Base-by-base conservation (phyloP, 2,329 filamentous ascomycete genomes). In the Harringtonia lauricola region DNA sequence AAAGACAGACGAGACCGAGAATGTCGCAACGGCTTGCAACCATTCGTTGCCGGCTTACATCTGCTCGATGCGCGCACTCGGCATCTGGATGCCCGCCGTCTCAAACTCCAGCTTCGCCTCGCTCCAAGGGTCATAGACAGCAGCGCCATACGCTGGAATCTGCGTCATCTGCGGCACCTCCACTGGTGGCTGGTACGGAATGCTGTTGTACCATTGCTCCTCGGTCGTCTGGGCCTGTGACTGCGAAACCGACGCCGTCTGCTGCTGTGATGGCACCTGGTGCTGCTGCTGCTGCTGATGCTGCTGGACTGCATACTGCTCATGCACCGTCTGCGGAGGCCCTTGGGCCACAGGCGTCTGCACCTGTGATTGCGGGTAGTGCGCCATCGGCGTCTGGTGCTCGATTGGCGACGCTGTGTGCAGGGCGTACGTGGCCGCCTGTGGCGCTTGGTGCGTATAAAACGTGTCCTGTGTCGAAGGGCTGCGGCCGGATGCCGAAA, bases 21-120 rank as follows among this genome's bases (percentile, higher is more conserved):
- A n/a, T n/a, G n/a, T n/a, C n/a, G n/a, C n/a, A n/a, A n/a, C n/a
- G n/a, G n/a, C n/a, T n/a, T n/a, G n/a, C n/a, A n/a, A n/a, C n/a
- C n/a, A n/a, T n/a, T n/a, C n/a, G 15, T 10, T 9, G 12, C 5
- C 15, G 19, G 19, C 46, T 65, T 61, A 79, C 61, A 80, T 64
- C 47, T 62, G 70, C 51, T 76, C 72, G 49, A 80, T 70, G 41
- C 76, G 64, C 35, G 66, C 71, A 54, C 73, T 78, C 12, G 76
- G 76, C 59, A 80, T 65, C 57, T 76, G 74, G 61, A 79, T 68
- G 10, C 68, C 65, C 18, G 70, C 65, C 48, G 79, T 74, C 34
- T 74, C 73, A 45, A 68, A 76, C 51, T 79, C 75, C 21, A 74
- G 59, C 61, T 80, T 79, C 35, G 66, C 64, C 8, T 48, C 49